These are phyloP conservation scores for Alternaria infectoria DNA, from an alignment of 2,329 filamentous ascomycete species.

Conservation along the genomic window DNA sequence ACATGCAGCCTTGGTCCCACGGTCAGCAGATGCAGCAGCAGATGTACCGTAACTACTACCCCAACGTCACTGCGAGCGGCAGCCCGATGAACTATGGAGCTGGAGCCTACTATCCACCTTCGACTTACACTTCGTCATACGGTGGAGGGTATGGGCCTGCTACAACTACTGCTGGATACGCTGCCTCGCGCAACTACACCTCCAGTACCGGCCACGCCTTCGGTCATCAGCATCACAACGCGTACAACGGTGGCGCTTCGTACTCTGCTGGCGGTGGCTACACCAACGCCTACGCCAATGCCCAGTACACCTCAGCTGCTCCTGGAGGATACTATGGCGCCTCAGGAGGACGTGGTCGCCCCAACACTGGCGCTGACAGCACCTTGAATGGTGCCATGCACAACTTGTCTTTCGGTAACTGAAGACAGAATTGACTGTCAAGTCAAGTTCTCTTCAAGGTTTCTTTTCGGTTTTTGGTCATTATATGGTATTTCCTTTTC, in stretches of 20 bases:
- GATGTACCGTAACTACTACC: slow-evolving; percentile 29
- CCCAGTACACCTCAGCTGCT: neutral
- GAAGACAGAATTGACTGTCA: neutral
- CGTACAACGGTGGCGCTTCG: slow-evolving; percentile 6
- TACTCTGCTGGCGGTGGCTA: slow-evolving; percentile 11
- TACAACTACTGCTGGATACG: slow-evolving; percentile 20
- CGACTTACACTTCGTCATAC: slow-evolving; percentile 29
- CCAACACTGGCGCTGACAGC: slow-evolving; percentile 21
- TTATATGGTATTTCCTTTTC: slow-evolving; percentile 7
- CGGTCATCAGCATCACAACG: slow-evolving; percentile 2
- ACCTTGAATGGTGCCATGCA: slow-evolving; percentile 28
- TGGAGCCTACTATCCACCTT: slow-evolving; percentile 39
- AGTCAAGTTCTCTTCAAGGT: neutral
- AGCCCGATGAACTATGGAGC: slow-evolving; percentile 42
- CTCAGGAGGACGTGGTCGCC: slow-evolving; percentile 7
- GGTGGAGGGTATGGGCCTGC: slow-evolving; percentile 27
- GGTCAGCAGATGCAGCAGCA: slow-evolving; percentile 29
- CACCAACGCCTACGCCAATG: slow-evolving; percentile 3
- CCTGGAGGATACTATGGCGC: slow-evolving; percentile 9
- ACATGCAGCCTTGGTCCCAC: slow-evolving; percentile 35
- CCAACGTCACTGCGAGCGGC: slow-evolving; percentile 29
- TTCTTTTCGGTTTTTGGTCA: slow-evolving; percentile 1
- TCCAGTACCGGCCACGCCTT: slow-evolving; percentile 24
- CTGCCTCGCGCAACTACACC: slow-evolving; percentile 15
- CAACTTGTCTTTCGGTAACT: slow-evolving; percentile 30